phyloP scores from a whole-genome alignment of 2,329 filamentous ascomycete species.

The Daldinia sp. region DNA sequence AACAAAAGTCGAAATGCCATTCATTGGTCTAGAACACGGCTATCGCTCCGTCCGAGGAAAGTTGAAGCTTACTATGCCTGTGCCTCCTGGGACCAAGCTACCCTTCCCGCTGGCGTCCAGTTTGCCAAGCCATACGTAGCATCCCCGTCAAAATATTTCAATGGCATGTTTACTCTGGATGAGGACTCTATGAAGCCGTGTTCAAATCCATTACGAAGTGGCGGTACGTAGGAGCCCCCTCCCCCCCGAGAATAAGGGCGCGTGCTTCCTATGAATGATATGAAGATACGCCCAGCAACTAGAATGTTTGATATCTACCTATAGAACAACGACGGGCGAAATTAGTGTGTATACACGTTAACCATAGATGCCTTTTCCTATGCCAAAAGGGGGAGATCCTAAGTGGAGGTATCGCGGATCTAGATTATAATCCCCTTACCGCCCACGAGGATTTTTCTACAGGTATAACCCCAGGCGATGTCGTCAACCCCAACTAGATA shows the following conservation, averaged over 20 bases:
- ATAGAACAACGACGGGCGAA: neutral
- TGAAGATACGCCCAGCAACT: neutral
- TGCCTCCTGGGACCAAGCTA: constrained; percentile 10
- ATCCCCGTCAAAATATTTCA: neutral
- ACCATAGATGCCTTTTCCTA: neutral
- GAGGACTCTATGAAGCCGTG: neutral
- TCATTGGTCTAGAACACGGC: neutral
- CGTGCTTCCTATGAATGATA: neutral
- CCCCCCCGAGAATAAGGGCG: neutral
- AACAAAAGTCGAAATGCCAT: neutral
- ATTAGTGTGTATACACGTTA: neutral
- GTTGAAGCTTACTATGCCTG: constrained; percentile 30
- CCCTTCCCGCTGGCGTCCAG: neutral
- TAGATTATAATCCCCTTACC: neutral
- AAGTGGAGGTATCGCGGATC: neutral
- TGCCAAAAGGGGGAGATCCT: neutral
- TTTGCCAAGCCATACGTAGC: neutral
- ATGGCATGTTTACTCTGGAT: neutral
- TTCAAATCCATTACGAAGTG: neutral
- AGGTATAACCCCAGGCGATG: neutral
- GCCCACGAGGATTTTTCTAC: too few species aligned
- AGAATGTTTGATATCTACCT: neutral
- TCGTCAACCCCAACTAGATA: neutral
- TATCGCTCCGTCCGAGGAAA: constrained; percentile 10
- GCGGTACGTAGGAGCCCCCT: neutral